Base-by-base conservation (phyloP, 2,329 filamentous ascomycete genomes). In the Penicillium thymicola region DNA sequence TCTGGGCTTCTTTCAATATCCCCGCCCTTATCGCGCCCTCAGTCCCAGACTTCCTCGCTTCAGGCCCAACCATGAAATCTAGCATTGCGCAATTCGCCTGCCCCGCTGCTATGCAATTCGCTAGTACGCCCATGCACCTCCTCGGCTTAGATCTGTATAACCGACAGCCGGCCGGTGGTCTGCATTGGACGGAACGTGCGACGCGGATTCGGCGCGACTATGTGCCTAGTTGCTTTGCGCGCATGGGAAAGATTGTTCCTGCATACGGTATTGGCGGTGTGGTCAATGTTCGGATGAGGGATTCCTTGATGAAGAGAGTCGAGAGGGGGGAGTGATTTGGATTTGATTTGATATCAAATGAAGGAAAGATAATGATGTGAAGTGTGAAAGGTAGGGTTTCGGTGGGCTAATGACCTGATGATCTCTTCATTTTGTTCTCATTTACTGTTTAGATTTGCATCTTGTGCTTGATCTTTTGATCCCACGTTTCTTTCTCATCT, bases 1-100 rank as follows among this genome's bases (percentile, higher is more conserved):
- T 96, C 66, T 96, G 95, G 72, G 91, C 91, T 5, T 90, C 86
- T 13, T 97, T 97, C 82, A 97, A 97, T 71, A 78, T 96, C 2
- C 93, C 93, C 0, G 84, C 90, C 0, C 69, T 94, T 2, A 79
- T 97, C 10, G 90, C 89, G 0, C 90, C 91, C 0, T 74, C 78
- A 6, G 77, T 96, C 21, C 83, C 81, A 14, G 75, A 81, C 18
- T 78, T 79, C 28, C 68, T 88, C 59, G 75, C 74, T 6, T 63
- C 72, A 13, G 73, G 76, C 70, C 48, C 73, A 2, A 65, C 66
- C 3, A 78, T 81, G 54, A 82, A 83, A 59, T 72, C 86, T 32
- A 76, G 85, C 16, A 77, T 88, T 4, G 90, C 90, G 27, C 92
- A 96, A 74, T 94, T 96, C 69, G 72, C 85, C 2, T 89, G 89